Evolutionary conservation across 2,329 filamentous ascomycete genomes (phyloP).

Genomic region (Diaporthe ilicicola): DNA sequence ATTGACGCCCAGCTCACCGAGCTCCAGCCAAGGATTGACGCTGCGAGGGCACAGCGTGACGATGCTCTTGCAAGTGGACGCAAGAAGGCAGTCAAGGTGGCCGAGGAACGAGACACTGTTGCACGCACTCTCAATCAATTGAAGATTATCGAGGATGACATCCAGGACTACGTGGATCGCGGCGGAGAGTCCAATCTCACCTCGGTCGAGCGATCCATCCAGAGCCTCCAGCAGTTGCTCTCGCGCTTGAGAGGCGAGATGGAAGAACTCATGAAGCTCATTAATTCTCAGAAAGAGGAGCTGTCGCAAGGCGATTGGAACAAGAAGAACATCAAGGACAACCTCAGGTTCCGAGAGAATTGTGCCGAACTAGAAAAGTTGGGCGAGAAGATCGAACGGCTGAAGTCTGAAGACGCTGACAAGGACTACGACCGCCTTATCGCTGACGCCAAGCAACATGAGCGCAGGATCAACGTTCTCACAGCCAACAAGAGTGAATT

Average conservation of each 20-base stretch:
- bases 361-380: constrained; percentile 74
- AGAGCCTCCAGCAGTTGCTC: constrained; percentile 72
- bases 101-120: constrained; percentile 75
- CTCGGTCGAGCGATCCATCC: constrained; percentile 74
- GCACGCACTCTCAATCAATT: constrained; percentile 81
- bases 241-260: constrained; percentile 73
- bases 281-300: constrained; percentile 81
- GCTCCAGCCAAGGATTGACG: constrained; percentile 79
- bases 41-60: constrained; percentile 79
- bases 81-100: constrained; percentile 75
- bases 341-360: constrained; percentile 84
- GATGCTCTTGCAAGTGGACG: constrained; percentile 78
- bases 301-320: constrained; percentile 82
- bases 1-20: constrained; percentile 77
- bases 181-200: constrained; percentile 78
- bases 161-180: constrained; percentile 79
- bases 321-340: constrained; percentile 88
- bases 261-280: constrained; percentile 69
- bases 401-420: constrained; percentile 82
- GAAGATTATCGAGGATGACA: constrained; percentile 77
- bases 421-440: constrained; percentile 82
- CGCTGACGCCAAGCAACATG: constrained; percentile 72
- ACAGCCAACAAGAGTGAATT: constrained; percentile 77
- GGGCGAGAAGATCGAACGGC: constrained; percentile 72
- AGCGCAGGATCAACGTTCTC: constrained; percentile 73